Evolutionary conservation across 2,329 filamentous ascomycete species (phyloP), one percentile per base, ranked within the genome.

Genomic region (Cyphellophora europaea): DNA sequence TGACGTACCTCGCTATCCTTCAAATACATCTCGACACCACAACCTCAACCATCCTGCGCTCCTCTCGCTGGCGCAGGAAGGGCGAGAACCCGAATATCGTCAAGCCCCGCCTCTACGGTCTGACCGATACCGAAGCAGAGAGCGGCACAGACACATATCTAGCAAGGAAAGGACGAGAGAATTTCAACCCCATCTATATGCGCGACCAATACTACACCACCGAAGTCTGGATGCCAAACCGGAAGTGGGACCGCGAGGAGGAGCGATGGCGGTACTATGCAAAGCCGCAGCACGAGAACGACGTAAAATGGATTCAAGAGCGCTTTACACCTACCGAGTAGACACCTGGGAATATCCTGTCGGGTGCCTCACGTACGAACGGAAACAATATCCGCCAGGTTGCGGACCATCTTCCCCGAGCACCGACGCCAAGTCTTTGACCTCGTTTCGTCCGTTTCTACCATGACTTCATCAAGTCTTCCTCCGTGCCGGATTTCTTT

Each of bases 151-250:
- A 49, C 30, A 36, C 25, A 3, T 49, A 39, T 29, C 41, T 49
- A 5, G 44, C 45, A 18, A 34, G 47, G n/a, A 48, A 36, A 14
- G 47, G 47, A 5, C 47, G 44, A 5, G 44, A 42, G 5, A 44
- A 38, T 16, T 48, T 46, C 18, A 40, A 49, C 21, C 43, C 43
- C 2, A 41, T 45, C 5, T 49, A 42, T 29, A 47, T 46, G 42
- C 32, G 47, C 16, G 47, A 49, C 30, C 47, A 49, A 27, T 49
- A 49, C 28, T 49, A 49, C 30, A 38, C 31, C 11, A 21, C 46
- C 14, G 47, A 48, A 29, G 47, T 44, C 4, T 49, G 44, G 30
- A 32, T 48, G 16, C 47, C 47, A 5, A 47, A 48, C 19, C 40
- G 47, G 12, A 49, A 49, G 31, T 49, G 45, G 40, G 43, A 42